Base-by-base conservation (phyloP, 257 asterid genomes). In the Ligustrum vulgare region DNA sequence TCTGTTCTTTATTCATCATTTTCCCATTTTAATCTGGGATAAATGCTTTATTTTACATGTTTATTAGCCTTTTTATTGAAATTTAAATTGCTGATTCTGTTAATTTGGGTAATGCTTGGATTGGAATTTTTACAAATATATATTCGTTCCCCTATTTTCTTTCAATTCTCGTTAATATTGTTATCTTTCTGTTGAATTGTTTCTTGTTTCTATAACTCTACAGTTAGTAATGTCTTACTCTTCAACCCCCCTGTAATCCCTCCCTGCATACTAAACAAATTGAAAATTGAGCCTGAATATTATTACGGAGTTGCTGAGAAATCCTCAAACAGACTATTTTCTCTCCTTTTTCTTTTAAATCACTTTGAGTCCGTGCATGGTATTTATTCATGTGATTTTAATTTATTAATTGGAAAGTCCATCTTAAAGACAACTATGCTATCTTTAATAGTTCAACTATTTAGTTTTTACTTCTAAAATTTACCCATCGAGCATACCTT, bases 381-480 rank as follows among this genome's bases (percentile, higher is more conserved):
- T 60, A 60, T 22, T 60, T 9, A 22, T 25, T 23, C 25, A 35
- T 47, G 54, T 43, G 45, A 23, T 72, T 72, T 35, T 12, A 70
- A 56, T 62, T 60, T 15, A 34, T 43, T 78, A 64, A 34, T 51
- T 49, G 45, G 51, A 23, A 32, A 47, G 32, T 72, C 15, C 62
- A 32, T 68, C 70, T 65, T 18, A 70, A 67, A 66, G 79, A 74
- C 33, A 67, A 77, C 16, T 8, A 54, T 80, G 75, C 36, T 62
- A 16, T 70, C 33, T 70, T 20, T 9, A n/a, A 45, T 67, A 0
- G 31, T 54, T n/a, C 23, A 16, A 54, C 25, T 54, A 20, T 54
- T 6, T 6, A 7, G 68, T 36, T 54, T 63, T 45, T 31, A 37
- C 37, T 43, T 56, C 15, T 23, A 28, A 54, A 45, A 25, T 49